Percentiles rank a stretch among this genome's conserved stretches.
Evolutionary conservation across 495 filamentous ascomycete species (phyloP).

Genomic region (Aspergillus coremiiformis): DNA sequence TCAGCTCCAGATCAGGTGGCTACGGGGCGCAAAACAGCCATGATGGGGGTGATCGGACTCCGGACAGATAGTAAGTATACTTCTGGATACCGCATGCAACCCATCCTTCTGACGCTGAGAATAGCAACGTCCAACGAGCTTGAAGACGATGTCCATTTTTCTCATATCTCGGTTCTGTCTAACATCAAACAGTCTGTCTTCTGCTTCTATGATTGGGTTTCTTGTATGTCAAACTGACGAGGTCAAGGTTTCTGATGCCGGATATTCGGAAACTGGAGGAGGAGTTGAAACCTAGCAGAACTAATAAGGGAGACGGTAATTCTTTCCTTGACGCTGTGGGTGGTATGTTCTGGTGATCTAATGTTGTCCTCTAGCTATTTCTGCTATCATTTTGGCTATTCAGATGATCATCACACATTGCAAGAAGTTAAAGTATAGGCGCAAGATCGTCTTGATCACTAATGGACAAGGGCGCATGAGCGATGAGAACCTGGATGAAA

Average conservation of each 20-base stretch:
- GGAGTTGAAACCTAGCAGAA: constrained; percentile 55
- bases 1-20: constrained; percentile 47
- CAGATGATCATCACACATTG: constrained; percentile 76
- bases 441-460: constrained; percentile 77
- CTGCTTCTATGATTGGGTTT: not conserved
- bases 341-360: not conserved
- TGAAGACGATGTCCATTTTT: constrained; percentile 55
- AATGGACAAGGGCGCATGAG: constrained; percentile 68
- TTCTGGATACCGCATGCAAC: not conserved
- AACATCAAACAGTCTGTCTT: constrained; percentile 55
- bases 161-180: constrained; percentile 68
- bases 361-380: constrained; percentile 50
- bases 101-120: constrained; percentile 8
- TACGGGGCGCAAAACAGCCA: constrained; percentile 74
- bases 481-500: constrained; percentile 52
- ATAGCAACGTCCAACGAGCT: constrained; percentile 63
- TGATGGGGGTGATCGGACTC: constrained; percentile 73
- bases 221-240: not conserved
- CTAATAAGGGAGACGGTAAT: constrained; percentile 67
- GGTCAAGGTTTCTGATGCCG: constrained; percentile 55
- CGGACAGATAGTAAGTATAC: constrained; percentile 56
- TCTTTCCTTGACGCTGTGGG: not conserved
- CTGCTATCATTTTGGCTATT: constrained; percentile 76
- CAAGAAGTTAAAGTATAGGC: constrained; percentile 82
- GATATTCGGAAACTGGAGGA: constrained; percentile 57